Percentiles rank a stretch among this genome's conserved stretches.
Evolutionary conservation across 768 basidiomycete species (phyloP).

Genomic region (Psilocybe subaeruginosa): DNA sequence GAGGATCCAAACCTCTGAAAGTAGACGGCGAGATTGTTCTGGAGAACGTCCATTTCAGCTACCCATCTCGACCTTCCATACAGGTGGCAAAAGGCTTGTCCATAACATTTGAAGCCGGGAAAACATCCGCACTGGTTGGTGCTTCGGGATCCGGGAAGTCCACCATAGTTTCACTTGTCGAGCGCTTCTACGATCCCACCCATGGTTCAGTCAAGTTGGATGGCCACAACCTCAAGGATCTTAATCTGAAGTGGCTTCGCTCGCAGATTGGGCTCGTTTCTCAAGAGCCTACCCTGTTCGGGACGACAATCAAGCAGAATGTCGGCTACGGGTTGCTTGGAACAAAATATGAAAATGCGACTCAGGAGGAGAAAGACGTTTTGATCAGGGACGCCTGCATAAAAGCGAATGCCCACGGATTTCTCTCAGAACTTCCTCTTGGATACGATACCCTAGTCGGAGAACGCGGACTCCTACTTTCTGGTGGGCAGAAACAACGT

Average conservation of each 20-base stretch:
- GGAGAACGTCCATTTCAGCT: constrained; percentile 75
- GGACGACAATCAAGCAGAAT: constrained; percentile 77
- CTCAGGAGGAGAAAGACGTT: constrained; percentile 72
- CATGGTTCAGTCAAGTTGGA: constrained; percentile 76
- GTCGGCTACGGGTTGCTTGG: constrained; percentile 83
- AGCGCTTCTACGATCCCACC: constrained; percentile 85
- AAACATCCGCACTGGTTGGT: constrained; percentile 76
- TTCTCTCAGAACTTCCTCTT: constrained; percentile 73
- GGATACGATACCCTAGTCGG: constrained; percentile 89
- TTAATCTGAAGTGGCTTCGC: constrained; percentile 85
- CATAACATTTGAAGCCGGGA: constrained; percentile 48
- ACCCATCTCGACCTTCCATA: constrained; percentile 79
- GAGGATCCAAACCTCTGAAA: constrained; percentile 64
- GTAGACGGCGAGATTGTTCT: constrained; percentile 68
- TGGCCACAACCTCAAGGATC: constrained; percentile 66
- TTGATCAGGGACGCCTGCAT: constrained; percentile 82
- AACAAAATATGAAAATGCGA: constrained; percentile 61
- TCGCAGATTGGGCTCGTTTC: constrained; percentile 85
- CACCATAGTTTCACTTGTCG: constrained; percentile 74
- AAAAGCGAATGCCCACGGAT: constrained; percentile 86
- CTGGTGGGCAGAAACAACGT: constrained; percentile 86
- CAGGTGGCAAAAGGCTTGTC: constrained; percentile 62
- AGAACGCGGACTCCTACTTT: constrained; percentile 81
- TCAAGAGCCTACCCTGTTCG: constrained; percentile 84
- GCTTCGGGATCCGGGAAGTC: constrained; percentile 80